Evolutionary conservation across 768 basidiomycete genomes (phyloP), one percentile per base, ranked within the genome.

Genomic region (Rhizopogon rudus): DNA sequence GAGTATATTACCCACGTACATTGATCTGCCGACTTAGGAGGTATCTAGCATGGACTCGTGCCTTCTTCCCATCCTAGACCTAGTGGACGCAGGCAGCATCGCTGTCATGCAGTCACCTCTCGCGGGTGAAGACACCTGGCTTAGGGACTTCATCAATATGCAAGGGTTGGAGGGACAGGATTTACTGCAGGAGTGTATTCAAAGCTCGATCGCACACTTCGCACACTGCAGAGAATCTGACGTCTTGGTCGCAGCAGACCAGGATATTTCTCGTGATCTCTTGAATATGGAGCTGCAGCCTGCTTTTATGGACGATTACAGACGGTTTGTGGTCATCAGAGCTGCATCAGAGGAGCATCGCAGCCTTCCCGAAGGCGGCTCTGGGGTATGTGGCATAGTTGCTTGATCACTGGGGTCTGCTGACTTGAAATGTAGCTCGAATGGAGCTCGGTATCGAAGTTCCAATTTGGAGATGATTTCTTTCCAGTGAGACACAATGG

Each of bases 311-410:
- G 69, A 75, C 45, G 62, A 73, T 31, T 83, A 84, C 62, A 79
- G 89, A 28, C 80, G 89, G 28, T 91, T 80, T 67, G 81, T 87
- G 10, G 75, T 87, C 1, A 69, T 91, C 39, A 76, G 65, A 61
- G 71, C 73, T 46, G 63, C 69, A 43, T 67, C 63, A 35, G 72
- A 78, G 58, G 57, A 53, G 10, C 55, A 57, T 31, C 48, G 35
- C 22, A 16, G 22, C 35, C 48, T 37, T 14, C 48, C 48, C 9
- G 35, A 49, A 37, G 48, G 31, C 35, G 48, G 48, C 20, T 49
- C 35, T 20, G 83, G 80, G 56, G 87, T 88, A 63, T 53, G 83
- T 78, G 5, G 25, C 20, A 42, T 40, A 37, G 12, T 49, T 48
- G 55, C 6, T 51, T 17, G 28, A 39, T 41, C 12, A 40, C 4